Base-by-base conservation (phyloP, 495 filamentous ascomycete species). In the Podospora australis region DNA sequence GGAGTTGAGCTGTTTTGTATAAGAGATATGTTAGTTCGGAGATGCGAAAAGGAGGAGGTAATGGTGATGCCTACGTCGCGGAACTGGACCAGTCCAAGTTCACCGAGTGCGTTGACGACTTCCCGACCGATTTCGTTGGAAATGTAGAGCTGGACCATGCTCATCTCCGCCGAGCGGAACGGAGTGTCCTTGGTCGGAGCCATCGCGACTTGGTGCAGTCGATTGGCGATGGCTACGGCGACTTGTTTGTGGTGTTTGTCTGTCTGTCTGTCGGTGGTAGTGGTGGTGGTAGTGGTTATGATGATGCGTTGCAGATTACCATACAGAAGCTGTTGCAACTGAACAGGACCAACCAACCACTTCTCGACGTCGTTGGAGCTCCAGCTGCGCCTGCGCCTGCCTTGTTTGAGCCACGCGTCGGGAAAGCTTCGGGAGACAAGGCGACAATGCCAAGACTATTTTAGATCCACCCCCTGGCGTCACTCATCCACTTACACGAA, bases 141-240 rank as follows among this genome's bases (percentile, higher is more conserved):
- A 60, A 97, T 90, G 72, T 96, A 99, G 57, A 99, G 84, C 79
- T 97, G 92, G 65, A 94, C 94, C 80, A 99, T 83, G 78, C 89
- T 95, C 92, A 99, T 99, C 71, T 97, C 90, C 86, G 89, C 84
- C 64, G 94, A 97, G 76, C 94, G 92, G 85, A 99, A 96, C 75
- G 96, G 84, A 70, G 88, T 95, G 70, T 97, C 90, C 72, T 85
- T 73, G 58, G 67, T 60, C 54, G 72, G 69, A 60, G 69, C 77
- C 77, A 80, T 80, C 46, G 55, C 53, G 44, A 32, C 39, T 44
- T 30, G 49, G 41, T 28, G n/a, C n/a, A 43, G 50, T 25, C 20
- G 13, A 17, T 45, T 39, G 29, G 50, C 53, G 44, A 51, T 55
- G 44, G 45, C 53, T 29, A 25, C 23, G 48, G 35, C 24, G 42